Conservation (phyloP, 192 early-diverging fungal species). For the Rhizoclosmatium globosum region DNA sequence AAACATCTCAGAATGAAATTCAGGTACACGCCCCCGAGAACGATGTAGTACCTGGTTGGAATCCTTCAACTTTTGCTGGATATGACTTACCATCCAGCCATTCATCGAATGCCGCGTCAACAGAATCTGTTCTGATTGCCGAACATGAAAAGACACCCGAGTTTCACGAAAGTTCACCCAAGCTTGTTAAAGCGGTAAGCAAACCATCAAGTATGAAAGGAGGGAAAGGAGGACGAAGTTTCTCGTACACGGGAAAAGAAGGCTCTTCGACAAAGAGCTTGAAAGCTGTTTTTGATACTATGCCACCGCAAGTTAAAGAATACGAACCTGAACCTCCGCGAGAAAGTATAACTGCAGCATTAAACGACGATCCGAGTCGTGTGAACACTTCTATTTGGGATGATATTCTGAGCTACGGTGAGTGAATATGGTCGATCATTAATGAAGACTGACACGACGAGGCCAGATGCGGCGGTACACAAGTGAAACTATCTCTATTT, state of each 20-base stretch:
- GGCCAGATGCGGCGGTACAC: too few relatives aligned
- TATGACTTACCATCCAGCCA: neutral
- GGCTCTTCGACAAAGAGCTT: constrained; percentile 3
- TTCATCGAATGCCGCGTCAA: constrained; percentile 2
- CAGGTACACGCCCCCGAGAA: neutral
- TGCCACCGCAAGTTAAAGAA: constrained; percentile 11
- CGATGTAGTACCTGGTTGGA: constrained; percentile 5
- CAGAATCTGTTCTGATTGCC: neutral
- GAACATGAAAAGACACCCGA: neutral
- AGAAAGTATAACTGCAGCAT: neutral
- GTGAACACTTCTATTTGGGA: constrained; percentile 22
- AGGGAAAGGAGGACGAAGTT: neutral
- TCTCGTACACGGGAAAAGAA: neutral
- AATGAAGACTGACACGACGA: neutral
- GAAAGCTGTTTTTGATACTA: constrained; percentile 12
- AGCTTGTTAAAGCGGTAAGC: neutral
- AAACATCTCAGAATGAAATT: too few relatives aligned
- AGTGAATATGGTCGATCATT: neutral
- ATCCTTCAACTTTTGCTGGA: neutral
- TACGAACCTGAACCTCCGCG: neutral
- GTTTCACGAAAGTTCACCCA: neutral
- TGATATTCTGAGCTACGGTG: constrained; percentile 30
- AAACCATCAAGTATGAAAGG: constrained; percentile 25
- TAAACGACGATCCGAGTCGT: neutral
- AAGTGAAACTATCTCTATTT: too few relatives aligned